A percentile compares a stretch with the other conserved stretches of the same genome.
These are phyloP conservation scores for Cercospora sojina DNA, from an alignment of 2,329 filamentous ascomycete genomes.

Conservation along the genomic window DNA sequence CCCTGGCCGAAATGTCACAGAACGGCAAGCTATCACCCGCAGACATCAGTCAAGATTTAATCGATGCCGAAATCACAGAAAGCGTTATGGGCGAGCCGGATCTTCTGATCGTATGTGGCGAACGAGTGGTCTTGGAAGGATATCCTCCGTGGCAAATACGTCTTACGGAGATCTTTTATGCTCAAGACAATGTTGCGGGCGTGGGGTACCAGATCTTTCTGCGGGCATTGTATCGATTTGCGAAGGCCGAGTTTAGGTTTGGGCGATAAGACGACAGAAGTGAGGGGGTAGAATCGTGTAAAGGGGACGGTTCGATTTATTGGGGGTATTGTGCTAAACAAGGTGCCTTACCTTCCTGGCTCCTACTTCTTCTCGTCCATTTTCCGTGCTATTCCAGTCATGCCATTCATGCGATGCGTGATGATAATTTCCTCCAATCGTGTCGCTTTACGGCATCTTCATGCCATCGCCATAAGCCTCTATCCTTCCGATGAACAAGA, in stretches of 20 bases:
- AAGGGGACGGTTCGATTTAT: background rate
- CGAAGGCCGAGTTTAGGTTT: constrained; percentile 83
- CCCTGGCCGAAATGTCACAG: constrained; percentile 92
- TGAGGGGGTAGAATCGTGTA: constrained; percentile 31
- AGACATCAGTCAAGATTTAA: constrained; percentile 81
- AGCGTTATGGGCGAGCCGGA: constrained; percentile 86
- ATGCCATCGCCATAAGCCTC: background rate
- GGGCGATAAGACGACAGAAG: constrained; percentile 52
- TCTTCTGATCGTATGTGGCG: constrained; percentile 81
- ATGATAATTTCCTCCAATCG: background rate
- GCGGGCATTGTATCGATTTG: constrained; percentile 77
- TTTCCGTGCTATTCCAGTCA: background rate
- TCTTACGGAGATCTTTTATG: constrained; percentile 86
- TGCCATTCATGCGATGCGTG: background rate
- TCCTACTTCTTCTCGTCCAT: constrained; percentile 1
- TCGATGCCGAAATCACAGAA: constrained; percentile 81
- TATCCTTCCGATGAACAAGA: background rate
- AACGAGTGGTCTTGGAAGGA: constrained; percentile 77
- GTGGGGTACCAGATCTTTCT: constrained; percentile 96
- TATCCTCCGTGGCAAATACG: constrained; percentile 97
- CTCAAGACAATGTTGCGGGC: constrained; percentile 45
- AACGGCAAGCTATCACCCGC: constrained; percentile 74
- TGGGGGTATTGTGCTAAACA: constrained; percentile 13
- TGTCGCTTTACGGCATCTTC: background rate
- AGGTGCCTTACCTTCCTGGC: background rate